Percentiles rank a stretch among this genome's conserved stretches.
Evolutionary conservation across 495 filamentous ascomycete species (phyloP).

Genomic region (Penicillium ucsense): DNA sequence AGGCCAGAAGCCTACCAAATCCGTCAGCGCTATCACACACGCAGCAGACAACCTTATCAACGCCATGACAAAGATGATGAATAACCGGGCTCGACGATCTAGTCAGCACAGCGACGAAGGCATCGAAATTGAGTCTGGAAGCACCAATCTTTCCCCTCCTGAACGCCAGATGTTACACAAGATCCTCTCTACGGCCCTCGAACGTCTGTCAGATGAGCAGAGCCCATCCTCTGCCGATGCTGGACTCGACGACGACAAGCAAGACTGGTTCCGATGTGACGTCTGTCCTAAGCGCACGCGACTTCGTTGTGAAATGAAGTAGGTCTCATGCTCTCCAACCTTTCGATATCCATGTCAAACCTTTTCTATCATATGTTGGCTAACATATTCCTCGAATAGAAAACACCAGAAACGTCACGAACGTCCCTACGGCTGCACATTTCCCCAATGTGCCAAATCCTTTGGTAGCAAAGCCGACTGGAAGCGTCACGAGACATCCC

Average conservation of each 20-base stretch:
- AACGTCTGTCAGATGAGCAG: constrained; percentile 18
- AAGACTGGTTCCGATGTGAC: constrained; percentile 38
- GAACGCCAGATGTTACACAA: constrained; percentile 29
- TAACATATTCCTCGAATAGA: constrained; percentile 32
- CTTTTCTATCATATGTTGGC: background rate
- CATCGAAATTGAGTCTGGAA: constrained; percentile 13
- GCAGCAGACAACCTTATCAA: constrained; percentile 28
- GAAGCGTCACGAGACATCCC: constrained; percentile 90
- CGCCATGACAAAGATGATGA: constrained; percentile 30
- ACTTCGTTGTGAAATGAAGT: constrained; percentile 66
- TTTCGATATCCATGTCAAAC: background rate
- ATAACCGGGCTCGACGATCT: constrained; percentile 16
- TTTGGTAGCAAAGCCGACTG: constrained; percentile 95
- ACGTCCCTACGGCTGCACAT: constrained; percentile 84
- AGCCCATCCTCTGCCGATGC: constrained; percentile 1
- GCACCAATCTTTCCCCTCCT: constrained; percentile 16
- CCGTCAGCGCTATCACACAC: constrained; percentile 19
- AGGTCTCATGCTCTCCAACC: constrained; percentile 14
- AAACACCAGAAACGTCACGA: constrained; percentile 86
- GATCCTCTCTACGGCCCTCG: constrained; percentile 24
- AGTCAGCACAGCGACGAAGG: constrained; percentile 21
- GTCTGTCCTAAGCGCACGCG: constrained; percentile 46
- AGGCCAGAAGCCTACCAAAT: constrained; percentile 5
- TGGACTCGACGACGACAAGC: constrained; percentile 19
- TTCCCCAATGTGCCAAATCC: constrained; percentile 55